These are phyloP conservation scores for Curvularia eragrostidis DNA, from an alignment of 2,329 filamentous ascomycete genomes.

Conservation along the genomic window DNA sequence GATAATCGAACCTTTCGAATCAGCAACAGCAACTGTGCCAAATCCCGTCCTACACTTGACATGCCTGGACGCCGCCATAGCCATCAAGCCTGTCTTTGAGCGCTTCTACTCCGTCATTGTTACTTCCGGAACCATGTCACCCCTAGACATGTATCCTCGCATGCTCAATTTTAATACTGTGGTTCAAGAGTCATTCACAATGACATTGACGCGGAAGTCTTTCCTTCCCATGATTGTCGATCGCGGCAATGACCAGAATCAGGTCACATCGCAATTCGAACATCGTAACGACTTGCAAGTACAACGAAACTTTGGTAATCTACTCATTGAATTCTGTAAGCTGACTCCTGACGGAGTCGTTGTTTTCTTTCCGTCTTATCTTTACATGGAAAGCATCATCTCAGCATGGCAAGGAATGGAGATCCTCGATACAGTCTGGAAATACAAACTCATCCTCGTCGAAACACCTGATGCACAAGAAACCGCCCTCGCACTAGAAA, in stretches of 20 bases:
- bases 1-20: constrained; percentile 97
- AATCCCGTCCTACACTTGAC: constrained; percentile 98
- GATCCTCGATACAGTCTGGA: constrained; percentile 97
- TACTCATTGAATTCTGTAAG: constrained; percentile 93
- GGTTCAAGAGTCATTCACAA: constrained; percentile 94
- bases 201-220: constrained; percentile 93
- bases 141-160: constrained; percentile 97
- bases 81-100: constrained; percentile 97
- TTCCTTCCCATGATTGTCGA: constrained; percentile 99
- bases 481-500: constrained; percentile 92
- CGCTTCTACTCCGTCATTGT: constrained; percentile 98
- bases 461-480: constrained; percentile 98
- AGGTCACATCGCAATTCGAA: constrained; percentile 92
- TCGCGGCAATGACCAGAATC: constrained; percentile 89
- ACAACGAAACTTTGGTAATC: constrained; percentile 93
- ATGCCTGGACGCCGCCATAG: constrained; percentile 95
- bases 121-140: constrained; percentile 95
- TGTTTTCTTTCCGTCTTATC: constrained; percentile 98
- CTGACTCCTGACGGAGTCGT: constrained; percentile 96
- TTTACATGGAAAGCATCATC: constrained; percentile 99
- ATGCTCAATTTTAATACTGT: constrained; percentile 95
- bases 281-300: constrained; percentile 95
- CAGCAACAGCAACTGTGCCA: constrained; percentile 90
- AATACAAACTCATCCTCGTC: constrained; percentile 97
- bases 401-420: constrained; percentile 99